These are phyloP conservation scores for Pachyrhizus erosus DNA, from an alignment of 306 rosid genomes.

Conservation along the genomic window DNA sequence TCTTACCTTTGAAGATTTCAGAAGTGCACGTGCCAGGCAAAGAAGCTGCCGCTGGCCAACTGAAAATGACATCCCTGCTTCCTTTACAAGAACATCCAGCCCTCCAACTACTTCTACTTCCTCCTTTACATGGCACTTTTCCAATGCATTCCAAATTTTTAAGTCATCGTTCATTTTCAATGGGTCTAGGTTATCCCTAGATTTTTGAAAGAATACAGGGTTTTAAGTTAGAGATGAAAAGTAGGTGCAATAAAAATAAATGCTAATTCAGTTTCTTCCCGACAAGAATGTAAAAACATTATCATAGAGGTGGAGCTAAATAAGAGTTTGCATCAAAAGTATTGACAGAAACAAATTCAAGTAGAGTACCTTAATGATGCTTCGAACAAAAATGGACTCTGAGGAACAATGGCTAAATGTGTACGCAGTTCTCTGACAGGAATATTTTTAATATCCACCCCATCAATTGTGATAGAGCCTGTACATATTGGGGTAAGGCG, in stretches of 20 bases:
- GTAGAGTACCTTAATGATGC: slow-evolving; percentile 78
- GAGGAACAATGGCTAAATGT: slow-evolving; percentile 94
- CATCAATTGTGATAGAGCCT: slow-evolving; percentile 79
- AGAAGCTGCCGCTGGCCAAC: slow-evolving; percentile 96
- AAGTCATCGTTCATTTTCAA: slow-evolving; percentile 63
- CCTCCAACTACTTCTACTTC: slow-evolving; percentile 90
- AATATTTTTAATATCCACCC: slow-evolving; percentile 65
- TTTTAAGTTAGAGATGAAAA: background rate
- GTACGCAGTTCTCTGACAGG: slow-evolving; percentile 83
- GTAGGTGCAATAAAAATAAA: slow-evolving; percentile 34
- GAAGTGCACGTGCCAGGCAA: slow-evolving; percentile 97
- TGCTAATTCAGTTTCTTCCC: slow-evolving; percentile 25
- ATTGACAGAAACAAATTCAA: slow-evolving; percentile 9
- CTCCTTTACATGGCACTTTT: slow-evolving; percentile 84
- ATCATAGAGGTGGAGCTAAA: slow-evolving; percentile 17
- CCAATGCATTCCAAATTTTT: slow-evolving; percentile 79
- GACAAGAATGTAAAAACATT: background rate
- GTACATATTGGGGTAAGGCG: slow-evolving; percentile 75
- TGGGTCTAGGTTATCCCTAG: slow-evolving; percentile 93
- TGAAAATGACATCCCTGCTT: slow-evolving; percentile 79
- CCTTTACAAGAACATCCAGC: slow-evolving; percentile 70
- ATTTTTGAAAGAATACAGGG: slow-evolving; percentile 28
- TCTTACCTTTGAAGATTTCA: slow-evolving; percentile 80
- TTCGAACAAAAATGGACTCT: slow-evolving; percentile 90
- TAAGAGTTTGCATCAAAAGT: slow-evolving; percentile 25